phyloP scores from a whole-genome alignment of 768 basidiomycete species.

The Suillus subluteus region DNA sequence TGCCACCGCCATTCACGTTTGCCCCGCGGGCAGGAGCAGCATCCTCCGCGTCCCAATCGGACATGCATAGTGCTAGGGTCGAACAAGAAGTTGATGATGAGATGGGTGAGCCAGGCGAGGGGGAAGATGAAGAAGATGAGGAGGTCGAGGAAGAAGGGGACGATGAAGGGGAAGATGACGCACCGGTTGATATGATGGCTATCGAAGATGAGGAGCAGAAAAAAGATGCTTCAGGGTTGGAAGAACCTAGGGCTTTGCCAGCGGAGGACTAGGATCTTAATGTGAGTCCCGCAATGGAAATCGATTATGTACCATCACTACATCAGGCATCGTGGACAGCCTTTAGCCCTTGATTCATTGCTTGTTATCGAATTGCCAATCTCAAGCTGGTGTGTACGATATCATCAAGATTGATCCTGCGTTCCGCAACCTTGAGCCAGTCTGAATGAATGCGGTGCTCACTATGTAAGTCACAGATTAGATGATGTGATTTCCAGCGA shows the following conservation, averaged over 20 bases:
- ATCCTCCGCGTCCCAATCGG: slow-evolving; percentile 29
- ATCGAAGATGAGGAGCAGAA: slow-evolving; percentile 48
- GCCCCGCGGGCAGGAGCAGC: slow-evolving; percentile 34
- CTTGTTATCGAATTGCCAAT: neutral
- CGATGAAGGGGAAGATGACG: slow-evolving; percentile 44
- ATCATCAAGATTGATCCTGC: neutral
- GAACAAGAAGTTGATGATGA: slow-evolving; percentile 32
- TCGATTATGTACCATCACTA: neutral
- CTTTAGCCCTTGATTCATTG: neutral
- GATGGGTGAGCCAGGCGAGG: slow-evolving; percentile 40
- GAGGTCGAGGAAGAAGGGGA: slow-evolving; percentile 32
- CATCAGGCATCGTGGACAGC: neutral
- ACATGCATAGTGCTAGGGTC: slow-evolving; percentile 24
- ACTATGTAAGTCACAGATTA: neutral
- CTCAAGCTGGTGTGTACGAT: neutral
- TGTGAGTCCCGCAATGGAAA: neutral
- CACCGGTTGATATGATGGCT: slow-evolving; percentile 44
- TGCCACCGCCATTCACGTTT: slow-evolving; percentile 33
- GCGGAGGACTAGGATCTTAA: neutral
- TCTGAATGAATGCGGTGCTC: neutral
- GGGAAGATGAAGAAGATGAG: slow-evolving; percentile 32
- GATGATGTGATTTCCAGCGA: neutral
- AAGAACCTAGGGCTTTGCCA: neutral
- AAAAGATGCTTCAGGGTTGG: slow-evolving; percentile 34
- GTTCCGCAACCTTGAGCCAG: neutral